Base-by-base conservation (phyloP, 371 early-diverging fungal genomes). In the Thermomucor indicae-seudaticae region DNA sequence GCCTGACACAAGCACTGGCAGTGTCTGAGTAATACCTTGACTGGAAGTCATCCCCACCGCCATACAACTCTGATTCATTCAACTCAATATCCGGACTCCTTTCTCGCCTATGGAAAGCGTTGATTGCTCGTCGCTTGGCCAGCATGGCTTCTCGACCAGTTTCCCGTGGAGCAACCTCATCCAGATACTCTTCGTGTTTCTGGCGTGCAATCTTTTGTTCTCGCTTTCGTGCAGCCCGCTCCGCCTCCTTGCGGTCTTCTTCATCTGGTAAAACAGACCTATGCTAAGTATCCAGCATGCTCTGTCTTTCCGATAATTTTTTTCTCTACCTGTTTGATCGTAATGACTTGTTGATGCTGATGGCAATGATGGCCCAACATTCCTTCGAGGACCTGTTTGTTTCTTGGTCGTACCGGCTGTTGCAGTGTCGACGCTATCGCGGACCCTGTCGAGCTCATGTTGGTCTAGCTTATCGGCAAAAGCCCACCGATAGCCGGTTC, bases 91-190 rank as follows among this genome's bases (percentile, higher is more conserved):
- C 91, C 0, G 85, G 78, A 24, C 87, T 84, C 1, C 76, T 64
- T 51, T 90, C 91, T 6, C 81, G 79, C 25, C 82, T 78, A 58
- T 85, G 83, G 40, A 78, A 80, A 4, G 81, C 84, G 45, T 77
- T 85, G 19, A 66, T 43, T 0, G 88, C 83, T 12, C 84, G 69
- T 40, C 73, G 68, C 52, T 89, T 87, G 14, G 84, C 85, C 7
- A 88, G 29, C 60, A 74, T 68, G 0, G 89, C 88, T 58, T 91
- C 88, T 25, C 87, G 68, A 1, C 94, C 94, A 3, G 86, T 88
- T 28, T 82, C 84, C 49, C 81, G 89, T 7, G 94, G 94, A 5
- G 81, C 89, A 0, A 91, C 72, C 60, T 91, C 92, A 43, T 93
- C 92, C 17, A 92, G 56, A 24, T 79, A 78, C 0, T 70, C 75